Evolutionary conservation across 345 rosid species (phyloP).

Genomic region (Murraya paniculata): DNA sequence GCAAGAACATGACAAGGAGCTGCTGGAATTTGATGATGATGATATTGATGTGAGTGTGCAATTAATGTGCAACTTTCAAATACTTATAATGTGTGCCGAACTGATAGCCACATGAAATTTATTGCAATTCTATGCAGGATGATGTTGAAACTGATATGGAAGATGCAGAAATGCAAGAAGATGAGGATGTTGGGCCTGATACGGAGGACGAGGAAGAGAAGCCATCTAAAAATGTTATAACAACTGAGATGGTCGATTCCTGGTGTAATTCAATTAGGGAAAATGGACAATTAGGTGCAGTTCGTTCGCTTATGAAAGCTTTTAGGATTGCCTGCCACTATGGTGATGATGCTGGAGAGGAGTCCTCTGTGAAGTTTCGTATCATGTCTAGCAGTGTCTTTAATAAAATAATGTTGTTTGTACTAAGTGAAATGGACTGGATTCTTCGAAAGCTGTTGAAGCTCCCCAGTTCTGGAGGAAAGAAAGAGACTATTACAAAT

Average conservation of each 20-base stretch:
- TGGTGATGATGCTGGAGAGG: constrained; percentile 82
- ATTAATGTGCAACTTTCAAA: not conserved
- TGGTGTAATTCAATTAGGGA: constrained; percentile 68
- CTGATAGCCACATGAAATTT: not conserved
- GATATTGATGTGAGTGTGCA: constrained; percentile 59
- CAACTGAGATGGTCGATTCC: constrained; percentile 68
- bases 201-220: constrained; percentile 35
- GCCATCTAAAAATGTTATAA: constrained; percentile 48
- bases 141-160: constrained; percentile 54
- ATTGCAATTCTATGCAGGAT: constrained; percentile 35
- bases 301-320: constrained; percentile 80
- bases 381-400: constrained; percentile 80
- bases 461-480: constrained; percentile 74
- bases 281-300: constrained; percentile 56
- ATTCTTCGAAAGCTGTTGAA: constrained; percentile 69
- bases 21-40: constrained; percentile 73
- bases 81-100: constrained; percentile 6
- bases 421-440: constrained; percentile 80
- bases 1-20: constrained; percentile 72
- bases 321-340: constrained; percentile 93
- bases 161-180: constrained; percentile 32
- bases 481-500: constrained; percentile 64
- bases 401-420: constrained; percentile 80
- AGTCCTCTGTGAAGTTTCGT: constrained; percentile 53
- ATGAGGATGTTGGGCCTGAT: constrained; percentile 33